Conservation (phyloP, 2,329 filamentous ascomycete genomes). For the Stachybotrys chlorohalonatus region DNA sequence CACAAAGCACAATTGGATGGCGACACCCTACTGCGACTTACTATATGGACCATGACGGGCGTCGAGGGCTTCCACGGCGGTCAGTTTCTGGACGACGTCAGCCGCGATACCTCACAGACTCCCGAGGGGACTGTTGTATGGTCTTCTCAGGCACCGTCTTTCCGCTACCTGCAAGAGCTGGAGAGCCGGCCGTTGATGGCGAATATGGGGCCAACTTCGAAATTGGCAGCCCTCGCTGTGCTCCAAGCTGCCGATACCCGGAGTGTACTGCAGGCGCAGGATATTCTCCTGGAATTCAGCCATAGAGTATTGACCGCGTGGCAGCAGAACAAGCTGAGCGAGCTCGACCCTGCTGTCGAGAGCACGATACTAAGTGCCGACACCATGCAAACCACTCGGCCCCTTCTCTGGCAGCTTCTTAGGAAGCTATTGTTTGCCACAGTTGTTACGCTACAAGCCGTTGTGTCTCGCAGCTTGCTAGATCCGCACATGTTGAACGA, state of each 20-base stretch:
- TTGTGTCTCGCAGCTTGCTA: slow-evolving; percentile 54
- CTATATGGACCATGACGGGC: slow-evolving; percentile 59
- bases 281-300: slow-evolving; percentile 59
- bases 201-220: slow-evolving; percentile 59
- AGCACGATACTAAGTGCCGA: slow-evolving; percentile 52
- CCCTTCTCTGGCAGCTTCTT: slow-evolving; percentile 65
- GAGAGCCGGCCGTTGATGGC: slow-evolving; percentile 52
- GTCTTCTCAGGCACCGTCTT: slow-evolving; percentile 52
- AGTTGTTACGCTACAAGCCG: slow-evolving; percentile 65
- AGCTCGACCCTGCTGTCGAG: slow-evolving; percentile 62
- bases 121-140: slow-evolving; percentile 46
- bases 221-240: slow-evolving; percentile 55
- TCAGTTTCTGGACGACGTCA: slow-evolving; percentile 63
- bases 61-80: slow-evolving; percentile 67
- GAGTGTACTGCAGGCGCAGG: slow-evolving; percentile 41
- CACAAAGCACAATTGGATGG: slow-evolving; percentile 54
- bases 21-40: slow-evolving; percentile 59
- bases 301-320: slow-evolving; percentile 60
- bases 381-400: slow-evolving; percentile 57
- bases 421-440: slow-evolving; percentile 67
- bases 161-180: slow-evolving; percentile 46
- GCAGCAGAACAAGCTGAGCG: slow-evolving; percentile 65
- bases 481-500: slow-evolving; percentile 37
- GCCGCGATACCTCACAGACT: slow-evolving; percentile 52
- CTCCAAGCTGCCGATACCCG: slow-evolving; percentile 39